These are phyloP conservation scores for Rhododendron ovatum DNA, from an alignment of 148 eudicot genomes.

Conservation along the genomic window DNA sequence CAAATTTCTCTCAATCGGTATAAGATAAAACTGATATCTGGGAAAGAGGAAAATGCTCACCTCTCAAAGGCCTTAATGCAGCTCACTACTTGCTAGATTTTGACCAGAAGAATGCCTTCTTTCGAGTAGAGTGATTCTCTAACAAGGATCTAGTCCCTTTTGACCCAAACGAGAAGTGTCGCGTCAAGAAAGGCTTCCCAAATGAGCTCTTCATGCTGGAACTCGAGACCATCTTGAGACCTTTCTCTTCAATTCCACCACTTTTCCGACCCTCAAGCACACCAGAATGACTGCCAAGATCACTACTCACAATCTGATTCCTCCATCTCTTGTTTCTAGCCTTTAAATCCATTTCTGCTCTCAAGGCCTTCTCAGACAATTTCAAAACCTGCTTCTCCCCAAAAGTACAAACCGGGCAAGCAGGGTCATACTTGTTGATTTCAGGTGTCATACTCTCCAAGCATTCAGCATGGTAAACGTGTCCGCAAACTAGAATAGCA, in stretches of 20 bases:
- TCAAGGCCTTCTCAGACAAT: conserved; percentile 63
- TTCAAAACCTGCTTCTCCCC: conserved; percentile 75
- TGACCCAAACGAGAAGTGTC: conserved; percentile 82
- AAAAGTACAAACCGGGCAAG: conserved; percentile 86
- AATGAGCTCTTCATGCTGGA: conserved; percentile 61
- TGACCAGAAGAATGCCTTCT: conserved; percentile 80
- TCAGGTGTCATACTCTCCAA: conserved; percentile 85
- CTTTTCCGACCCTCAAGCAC: conserved; percentile 52
- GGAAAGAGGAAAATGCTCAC: neutral
- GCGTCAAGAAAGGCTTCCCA: conserved; percentile 70
- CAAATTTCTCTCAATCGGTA: neutral
- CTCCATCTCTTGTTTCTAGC: conserved; percentile 47
- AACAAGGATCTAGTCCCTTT: conserved; percentile 42
- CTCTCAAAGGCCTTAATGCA: conserved; percentile 4
- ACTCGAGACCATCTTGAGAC: conserved; percentile 52
- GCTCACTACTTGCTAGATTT: conserved; percentile 70
- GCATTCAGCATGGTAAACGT: conserved; percentile 91
- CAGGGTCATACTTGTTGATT: conserved; percentile 77
- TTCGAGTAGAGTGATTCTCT: conserved; percentile 39
- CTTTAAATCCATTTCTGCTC: conserved; percentile 62
- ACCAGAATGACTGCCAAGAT: conserved; percentile 27
- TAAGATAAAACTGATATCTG: neutral
- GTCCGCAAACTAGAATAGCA: conserved; percentile 83
- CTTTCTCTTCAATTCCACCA: conserved; percentile 34
- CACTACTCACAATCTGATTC: conserved; percentile 47